Conservation (phyloP, 1,284 basidiomycete species). For the Ustilago crameri region DNA sequence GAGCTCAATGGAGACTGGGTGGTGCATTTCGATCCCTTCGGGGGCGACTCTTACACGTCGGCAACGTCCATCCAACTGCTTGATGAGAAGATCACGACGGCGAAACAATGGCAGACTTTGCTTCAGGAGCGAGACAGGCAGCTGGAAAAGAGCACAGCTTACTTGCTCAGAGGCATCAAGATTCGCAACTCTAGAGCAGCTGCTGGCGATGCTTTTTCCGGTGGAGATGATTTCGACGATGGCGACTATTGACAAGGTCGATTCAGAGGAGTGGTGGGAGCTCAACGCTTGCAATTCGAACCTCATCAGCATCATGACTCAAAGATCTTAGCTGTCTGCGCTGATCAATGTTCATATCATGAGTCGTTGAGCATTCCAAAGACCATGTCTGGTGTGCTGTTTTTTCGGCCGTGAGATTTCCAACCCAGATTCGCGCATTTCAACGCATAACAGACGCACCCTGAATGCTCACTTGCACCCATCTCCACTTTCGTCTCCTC, state of each 20-base stretch:
- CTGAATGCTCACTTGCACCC: neutral
- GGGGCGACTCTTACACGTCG: slow-evolving; percentile 29
- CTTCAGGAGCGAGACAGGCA: slow-evolving; percentile 41
- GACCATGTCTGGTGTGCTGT: no score
- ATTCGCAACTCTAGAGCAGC: neutral
- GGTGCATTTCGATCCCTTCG: slow-evolving; percentile 28
- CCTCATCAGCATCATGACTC: no score
- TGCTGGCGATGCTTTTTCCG: neutral
- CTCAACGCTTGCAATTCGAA: no score
- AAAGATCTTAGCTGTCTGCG: no score
- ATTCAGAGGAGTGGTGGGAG: no score
- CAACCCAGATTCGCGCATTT: no score
- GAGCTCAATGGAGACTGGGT: slow-evolving; percentile 22
- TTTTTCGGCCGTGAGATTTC: no score
- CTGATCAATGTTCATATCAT: no score
- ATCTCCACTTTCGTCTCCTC: neutral
- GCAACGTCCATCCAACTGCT: slow-evolving; percentile 24
- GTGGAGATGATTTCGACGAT: neutral
- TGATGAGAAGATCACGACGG: slow-evolving; percentile 34
- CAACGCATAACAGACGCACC: slow-evolving; percentile 1
- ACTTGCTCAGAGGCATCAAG: slow-evolving; percentile 23
- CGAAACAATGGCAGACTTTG: slow-evolving; percentile 42
- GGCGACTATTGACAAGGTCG: neutral
- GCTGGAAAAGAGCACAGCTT: slow-evolving; percentile 30
- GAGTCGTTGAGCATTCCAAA: no score